Evolutionary conservation across 306 rosid genomes (phyloP), one percentile per base, ranked within the genome.

Genomic region (Quercus parvula): DNA sequence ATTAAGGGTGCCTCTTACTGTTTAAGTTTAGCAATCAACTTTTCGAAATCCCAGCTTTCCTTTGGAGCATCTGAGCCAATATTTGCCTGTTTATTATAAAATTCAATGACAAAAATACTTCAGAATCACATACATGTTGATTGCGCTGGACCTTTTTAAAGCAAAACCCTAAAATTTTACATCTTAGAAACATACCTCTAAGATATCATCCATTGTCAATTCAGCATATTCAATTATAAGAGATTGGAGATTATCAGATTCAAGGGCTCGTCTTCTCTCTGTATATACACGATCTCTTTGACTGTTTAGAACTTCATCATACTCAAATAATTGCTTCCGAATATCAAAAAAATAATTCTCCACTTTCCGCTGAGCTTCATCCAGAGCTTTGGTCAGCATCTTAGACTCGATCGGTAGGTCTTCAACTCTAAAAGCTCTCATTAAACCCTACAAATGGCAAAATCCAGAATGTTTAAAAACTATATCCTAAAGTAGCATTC

Each of bases 311-410:
- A 95, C 99, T 78, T 95, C 98, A 70, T 95, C 99, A 85, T 72
- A 95, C 86, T 95, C 99, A 77, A 95, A 95, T 83, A 95, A 87
- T 75, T 95, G 99, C 90, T 95, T 95, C 74, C 99, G 88, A 75
- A 95, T 92, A 80, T 95, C 99, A 73, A 95, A 92, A 87, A 95
- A 95, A 78, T 95, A 95, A 80, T 91, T 95, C 85, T 95, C 98
- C 71, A 95, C 99, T 91, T 95, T 95, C 82, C 97, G 85, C 78
- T 95, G 99, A 83, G 99, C 99, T 87, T 95, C 99, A 84, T 92
- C 98, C 56, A 95, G 90, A 86, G 99, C 98, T 89, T 92, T 95
- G 80, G 99, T 95, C 82, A 95, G 84, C 98, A 95, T 95, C 92
- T 89, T 88, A 77, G 99, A 95, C 79, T 95, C 99, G 33, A 95